phyloP scores from a whole-genome alignment of 1,139 yeast species.

The Zygotorulaspora mrakii region DNA sequence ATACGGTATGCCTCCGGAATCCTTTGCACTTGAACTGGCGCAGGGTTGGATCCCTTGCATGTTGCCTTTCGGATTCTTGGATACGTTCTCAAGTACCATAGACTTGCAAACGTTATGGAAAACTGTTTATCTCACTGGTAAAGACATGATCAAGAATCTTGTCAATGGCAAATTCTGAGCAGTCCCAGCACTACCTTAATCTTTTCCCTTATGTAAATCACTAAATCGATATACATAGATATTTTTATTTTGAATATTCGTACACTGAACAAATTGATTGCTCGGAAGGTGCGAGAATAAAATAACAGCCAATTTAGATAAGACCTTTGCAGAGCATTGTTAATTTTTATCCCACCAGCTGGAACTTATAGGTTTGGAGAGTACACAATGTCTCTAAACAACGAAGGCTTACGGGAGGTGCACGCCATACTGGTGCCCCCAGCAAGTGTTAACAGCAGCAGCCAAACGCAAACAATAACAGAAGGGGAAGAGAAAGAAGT shows the following conservation, averaged over 20 bases:
- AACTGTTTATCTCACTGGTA: conserved; percentile 71
- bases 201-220: not conserved
- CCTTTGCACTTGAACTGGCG: conserved; percentile 90
- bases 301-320: not conserved
- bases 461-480: conserved; percentile 6
- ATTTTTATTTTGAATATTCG: not conserved
- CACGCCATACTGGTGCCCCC: conserved; percentile 15
- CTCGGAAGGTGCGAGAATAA: not conserved
- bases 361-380: not conserved
- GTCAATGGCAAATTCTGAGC: conserved; percentile 46
- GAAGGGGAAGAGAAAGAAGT: conserved; percentile 1
- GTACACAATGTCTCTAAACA: conserved; percentile 10
- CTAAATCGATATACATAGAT: not conserved
- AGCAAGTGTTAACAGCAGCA: conserved; percentile 4
- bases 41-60: conserved; percentile 99
- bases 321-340: no score
- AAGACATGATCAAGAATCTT: conserved; percentile 70
- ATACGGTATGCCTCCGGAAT: conserved; percentile 75
- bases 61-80: conserved; percentile 93
- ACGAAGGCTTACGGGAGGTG: conserved; percentile 16
- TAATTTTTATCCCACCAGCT: no score
- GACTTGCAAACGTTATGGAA: conserved; percentile 65
- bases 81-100: conserved; percentile 72
- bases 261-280: not conserved
- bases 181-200: not conserved